Evolutionary conservation across 2,329 filamentous ascomycete species (phyloP), one percentile per base, ranked within the genome.

Genomic region (Exophiala sp.): DNA sequence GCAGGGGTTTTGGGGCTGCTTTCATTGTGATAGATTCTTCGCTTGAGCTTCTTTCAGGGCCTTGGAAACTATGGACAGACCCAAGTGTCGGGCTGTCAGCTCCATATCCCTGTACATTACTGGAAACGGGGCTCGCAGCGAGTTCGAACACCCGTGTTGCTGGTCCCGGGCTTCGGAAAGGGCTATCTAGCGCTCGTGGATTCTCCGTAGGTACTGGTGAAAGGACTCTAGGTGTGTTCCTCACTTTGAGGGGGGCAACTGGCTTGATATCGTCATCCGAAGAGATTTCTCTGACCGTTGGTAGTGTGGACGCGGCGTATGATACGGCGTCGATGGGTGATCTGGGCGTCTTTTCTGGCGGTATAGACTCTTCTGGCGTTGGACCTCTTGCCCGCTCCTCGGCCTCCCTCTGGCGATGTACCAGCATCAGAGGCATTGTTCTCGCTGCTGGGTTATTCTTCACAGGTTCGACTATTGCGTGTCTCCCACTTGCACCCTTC

Each of bases 401-500:
- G 46, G 47, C 18, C 14, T 46, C 40, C 24, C 43, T 57, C 50
- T 63, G 54, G 62, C 60, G 50, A 63, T 60, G 39, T 59, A 52
- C 61, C 65, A 66, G 61, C 65, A 56, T 63, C 61, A 61, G 48
- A 47, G 59, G 62, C 41, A 50, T 61, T 50, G 48, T 55, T 59
- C 72, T 73, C 12, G 79, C 79, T 54, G 75, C 72, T 39, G 72
- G 73, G 34, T 82, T 81, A 65, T 89, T 85, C 64, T 75, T 78
- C 35, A 89, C 78, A 3, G 86, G 84, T 41, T 79, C 78, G 33
- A 88, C 79, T 52, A 89, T 76, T 34, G 80, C 75, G 39, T 78
- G 78, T 60, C 87, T 81, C 24, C 88, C 88, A 66, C 84, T 89
- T 35, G 84, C 83, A 14, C 87, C 87, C 63, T 84, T 85, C 88